These are phyloP conservation scores for Flueggea neowawraea DNA, from an alignment of 441 rosid genomes.

Conservation along the genomic window DNA sequence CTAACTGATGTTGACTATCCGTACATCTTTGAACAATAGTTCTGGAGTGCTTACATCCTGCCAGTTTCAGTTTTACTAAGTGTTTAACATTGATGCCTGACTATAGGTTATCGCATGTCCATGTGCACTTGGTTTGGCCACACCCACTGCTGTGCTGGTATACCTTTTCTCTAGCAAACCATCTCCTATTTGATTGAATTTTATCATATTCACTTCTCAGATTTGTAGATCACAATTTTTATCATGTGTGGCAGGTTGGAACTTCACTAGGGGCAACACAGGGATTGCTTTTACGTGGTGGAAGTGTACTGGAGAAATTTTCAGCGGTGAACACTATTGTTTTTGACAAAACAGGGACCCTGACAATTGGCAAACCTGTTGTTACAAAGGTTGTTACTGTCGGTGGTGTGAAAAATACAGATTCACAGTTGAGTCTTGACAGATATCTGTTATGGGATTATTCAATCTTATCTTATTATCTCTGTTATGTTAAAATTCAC, in stretches of 20 bases:
- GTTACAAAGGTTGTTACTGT: constrained; percentile 69
- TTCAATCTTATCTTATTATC: not conserved
- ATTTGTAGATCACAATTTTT: constrained; percentile 1
- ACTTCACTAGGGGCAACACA: constrained; percentile 93
- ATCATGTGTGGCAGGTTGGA: constrained; percentile 54
- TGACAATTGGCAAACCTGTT: constrained; percentile 86
- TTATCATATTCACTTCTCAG: constrained; percentile 1
- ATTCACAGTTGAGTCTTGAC: constrained; percentile 52
- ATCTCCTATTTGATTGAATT: not conserved
- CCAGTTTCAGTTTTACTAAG: not conserved
- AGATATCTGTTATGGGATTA: constrained; percentile 4
- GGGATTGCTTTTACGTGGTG: constrained; percentile 95
- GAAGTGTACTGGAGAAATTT: constrained; percentile 83
- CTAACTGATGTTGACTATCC: not conserved
- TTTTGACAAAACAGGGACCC: constrained; percentile 95
- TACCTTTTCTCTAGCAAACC: constrained; percentile 14
- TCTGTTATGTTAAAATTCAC: not conserved
- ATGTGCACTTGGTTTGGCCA: constrained; percentile 98
- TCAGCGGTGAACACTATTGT: constrained; percentile 73
- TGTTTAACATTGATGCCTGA: constrained; percentile 19
- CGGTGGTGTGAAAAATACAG: constrained; percentile 22
- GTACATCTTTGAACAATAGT: not conserved
- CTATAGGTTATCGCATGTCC: constrained; percentile 98
- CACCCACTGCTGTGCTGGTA: constrained; percentile 98
- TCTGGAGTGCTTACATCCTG: not conserved